Percentiles rank a stretch among this genome's conserved stretches.
These are phyloP conservation scores for Crotalaria pallida DNA, from an alignment of 306 rosid genomes.

Conservation along the genomic window DNA sequence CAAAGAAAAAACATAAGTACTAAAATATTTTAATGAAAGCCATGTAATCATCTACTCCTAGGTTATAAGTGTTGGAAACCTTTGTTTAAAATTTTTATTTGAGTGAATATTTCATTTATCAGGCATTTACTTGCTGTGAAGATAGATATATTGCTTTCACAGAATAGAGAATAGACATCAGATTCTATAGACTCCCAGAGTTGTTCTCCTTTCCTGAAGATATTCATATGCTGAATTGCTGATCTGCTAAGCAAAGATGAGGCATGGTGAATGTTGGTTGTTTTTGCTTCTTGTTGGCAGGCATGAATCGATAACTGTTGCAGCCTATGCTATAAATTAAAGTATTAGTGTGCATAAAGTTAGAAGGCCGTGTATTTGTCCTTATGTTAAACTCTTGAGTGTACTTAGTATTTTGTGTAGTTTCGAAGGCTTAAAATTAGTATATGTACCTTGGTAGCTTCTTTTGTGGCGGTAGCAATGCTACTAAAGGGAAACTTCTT, in stretches of 20 bases:
- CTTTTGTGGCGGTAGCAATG: background rate
- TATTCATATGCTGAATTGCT: background rate
- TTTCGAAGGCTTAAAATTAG: too few species aligned
- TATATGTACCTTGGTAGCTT: too few species aligned
- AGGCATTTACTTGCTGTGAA: background rate
- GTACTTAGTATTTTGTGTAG: background rate
- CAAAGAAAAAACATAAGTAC: background rate
- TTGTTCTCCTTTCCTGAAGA: background rate
- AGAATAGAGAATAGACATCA: background rate
- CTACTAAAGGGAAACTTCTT: background rate
- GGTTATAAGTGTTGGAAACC: background rate
- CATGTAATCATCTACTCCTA: background rate
- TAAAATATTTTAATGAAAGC: background rate
- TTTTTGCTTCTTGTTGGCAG: constrained; percentile 9
- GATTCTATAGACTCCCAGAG: constrained; percentile 6
- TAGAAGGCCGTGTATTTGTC: background rate
- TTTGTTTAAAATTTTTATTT: background rate
- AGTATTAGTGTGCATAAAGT: background rate
- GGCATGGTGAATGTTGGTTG: background rate
- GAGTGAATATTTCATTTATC: background rate
- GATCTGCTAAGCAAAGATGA: background rate
- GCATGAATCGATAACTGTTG: background rate
- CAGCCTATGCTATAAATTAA: background rate
- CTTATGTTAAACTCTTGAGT: background rate
- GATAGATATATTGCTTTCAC: background rate